phyloP scores from a whole-genome alignment of 2,329 filamentous ascomycete genomes.

The Penicillium paneum region DNA sequence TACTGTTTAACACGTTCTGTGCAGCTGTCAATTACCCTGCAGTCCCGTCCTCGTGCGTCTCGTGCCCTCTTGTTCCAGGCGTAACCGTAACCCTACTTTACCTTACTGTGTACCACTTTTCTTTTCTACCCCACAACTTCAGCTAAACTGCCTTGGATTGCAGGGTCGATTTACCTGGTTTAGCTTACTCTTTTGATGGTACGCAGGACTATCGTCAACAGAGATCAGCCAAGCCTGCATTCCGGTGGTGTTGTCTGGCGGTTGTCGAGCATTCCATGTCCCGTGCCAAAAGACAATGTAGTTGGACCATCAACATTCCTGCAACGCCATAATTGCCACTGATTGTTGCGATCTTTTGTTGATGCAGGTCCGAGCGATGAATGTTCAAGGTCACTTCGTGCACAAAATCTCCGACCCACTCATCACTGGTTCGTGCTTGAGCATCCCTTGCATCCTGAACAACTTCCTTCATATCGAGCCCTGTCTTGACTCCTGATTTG shows the following conservation, averaged over 20 bases:
- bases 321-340: slow-evolving; percentile 30
- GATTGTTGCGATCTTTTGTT: slow-evolving; percentile 23
- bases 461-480: slow-evolving; percentile 32
- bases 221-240: slow-evolving; percentile 30
- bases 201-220: slow-evolving; percentile 1
- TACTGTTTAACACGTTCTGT: slow-evolving; percentile 34
- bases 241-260: slow-evolving; percentile 29
- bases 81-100: slow-evolving; percentile 21
- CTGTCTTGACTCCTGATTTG: slow-evolving; percentile 39
- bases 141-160: slow-evolving; percentile 4
- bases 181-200: slow-evolving; percentile 20
- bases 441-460: slow-evolving; percentile 36
- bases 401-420: slow-evolving; percentile 37
- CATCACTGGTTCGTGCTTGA: slow-evolving; percentile 37
- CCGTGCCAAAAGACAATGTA: slow-evolving; percentile 18
- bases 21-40: slow-evolving; percentile 30
- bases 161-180: slow-evolving; percentile 16
- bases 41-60: slow-evolving; percentile 22
- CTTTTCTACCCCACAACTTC: slow-evolving; percentile 16
- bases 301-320: slow-evolving; percentile 35
- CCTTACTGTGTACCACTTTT: slow-evolving; percentile 16
- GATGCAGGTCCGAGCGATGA: slow-evolving; percentile 21
- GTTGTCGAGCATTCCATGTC: slow-evolving; percentile 33
- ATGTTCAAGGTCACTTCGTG: slow-evolving; percentile 21
- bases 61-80: slow-evolving; percentile 29